phyloP scores from a whole-genome alignment of 805 yeast genomes.

The Barnettozyma californica region DNA sequence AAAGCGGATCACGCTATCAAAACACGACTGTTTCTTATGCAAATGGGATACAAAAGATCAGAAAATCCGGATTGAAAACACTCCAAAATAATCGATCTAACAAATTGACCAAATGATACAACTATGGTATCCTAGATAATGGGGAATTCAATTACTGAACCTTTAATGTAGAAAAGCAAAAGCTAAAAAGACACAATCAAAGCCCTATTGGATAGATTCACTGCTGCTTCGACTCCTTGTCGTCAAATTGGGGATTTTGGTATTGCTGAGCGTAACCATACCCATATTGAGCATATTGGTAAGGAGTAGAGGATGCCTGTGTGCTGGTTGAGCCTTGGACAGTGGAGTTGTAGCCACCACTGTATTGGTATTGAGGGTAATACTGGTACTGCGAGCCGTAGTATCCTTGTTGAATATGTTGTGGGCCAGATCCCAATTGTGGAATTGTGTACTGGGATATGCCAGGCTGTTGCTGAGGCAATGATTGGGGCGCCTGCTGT shows the following conservation, averaged over 20 bases:
- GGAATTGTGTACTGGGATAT: constrained; percentile 3
- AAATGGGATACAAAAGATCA: neutral
- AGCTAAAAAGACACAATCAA: neutral
- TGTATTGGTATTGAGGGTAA: constrained; percentile 11
- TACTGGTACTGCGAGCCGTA: constrained; percentile 11
- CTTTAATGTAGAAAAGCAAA: neutral
- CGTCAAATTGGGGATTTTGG: constrained; percentile 21
- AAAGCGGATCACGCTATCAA: neutral
- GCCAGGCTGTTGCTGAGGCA: constrained; percentile 3
- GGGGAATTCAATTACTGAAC: neutral
- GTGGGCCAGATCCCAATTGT: constrained; percentile 4
- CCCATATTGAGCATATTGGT: constrained; percentile 21
- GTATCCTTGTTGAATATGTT: constrained; percentile 5
- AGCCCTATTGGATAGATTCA: neutral
- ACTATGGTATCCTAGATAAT: neutral
- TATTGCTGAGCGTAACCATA: constrained; percentile 25
- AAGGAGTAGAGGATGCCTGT: constrained; percentile 9
- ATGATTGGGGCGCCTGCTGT: constrained; percentile 8
- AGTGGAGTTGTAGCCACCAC: constrained; percentile 3
- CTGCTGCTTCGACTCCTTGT: constrained; percentile 18
- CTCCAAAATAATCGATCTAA: neutral
- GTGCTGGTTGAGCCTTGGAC: constrained; percentile 3
- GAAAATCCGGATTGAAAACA: neutral
- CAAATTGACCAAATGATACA: neutral
- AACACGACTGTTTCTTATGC: neutral